Evolutionary conservation across 176 grass and related monocot genomes (phyloP), one percentile per base, ranked within the genome.

Genomic region (Paspalum vaginatum): DNA sequence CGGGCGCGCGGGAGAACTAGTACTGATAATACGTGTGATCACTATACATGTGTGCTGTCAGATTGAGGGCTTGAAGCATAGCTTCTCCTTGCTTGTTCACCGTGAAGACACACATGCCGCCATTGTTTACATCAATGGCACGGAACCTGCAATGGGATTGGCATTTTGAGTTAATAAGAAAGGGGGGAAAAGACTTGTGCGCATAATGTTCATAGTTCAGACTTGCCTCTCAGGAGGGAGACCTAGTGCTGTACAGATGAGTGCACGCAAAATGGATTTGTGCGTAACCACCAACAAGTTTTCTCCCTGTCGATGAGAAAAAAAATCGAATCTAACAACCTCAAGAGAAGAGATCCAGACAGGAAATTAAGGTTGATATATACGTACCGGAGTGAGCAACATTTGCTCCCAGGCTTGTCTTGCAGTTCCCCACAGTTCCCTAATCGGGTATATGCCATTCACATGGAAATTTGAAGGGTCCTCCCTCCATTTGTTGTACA

Each of bases 21-120:
- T 81, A 91, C 47, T 91, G 85, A 47, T 93, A 93, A 47, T 93
- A 93, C 11, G 80, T 79, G 80, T 97, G 85, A 82, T 91, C 67
- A 70, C 83, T 97, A 69, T 87, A 93, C 90, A 97, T 83, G 72
- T 97, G 90, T 55, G 90, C 93, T 63, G 93, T 97, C 90, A 97
- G 88, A 78, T 93, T 97, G 37, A 97, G 79, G 74, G 83, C 82
- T 53, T 93, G 83, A 77, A 97, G 76, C 88, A 97, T 97, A 40
- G 93, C 88, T 58, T 97, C 93, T 67, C 93, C 90, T 73, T 73
- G 77, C 77, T 75, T 97, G 70, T 93, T 97, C 39, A 93, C 80
- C 6, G 90, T 93, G 48, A 97, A 93, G 44, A 91, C 82, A 38
- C 87, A 97, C 77, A 97, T 87, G 18, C 93, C 93, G 32, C 93